Evolutionary conservation across 306 rosid species (phyloP), one percentile per base, ranked within the genome.

Genomic region (Medicago arabica): DNA sequence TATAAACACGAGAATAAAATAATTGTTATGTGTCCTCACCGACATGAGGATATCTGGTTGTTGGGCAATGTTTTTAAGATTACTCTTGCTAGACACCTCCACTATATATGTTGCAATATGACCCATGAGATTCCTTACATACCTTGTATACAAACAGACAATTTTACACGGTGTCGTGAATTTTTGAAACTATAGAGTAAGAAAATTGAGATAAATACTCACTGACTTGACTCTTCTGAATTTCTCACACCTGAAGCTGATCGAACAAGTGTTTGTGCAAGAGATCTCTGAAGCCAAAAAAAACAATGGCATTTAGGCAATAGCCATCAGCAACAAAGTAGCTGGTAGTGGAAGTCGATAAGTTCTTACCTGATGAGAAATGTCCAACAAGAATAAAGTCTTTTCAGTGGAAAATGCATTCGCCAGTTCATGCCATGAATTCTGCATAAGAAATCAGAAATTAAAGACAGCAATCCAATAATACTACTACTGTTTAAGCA

Each of bases 371-470:
- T 94, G 98, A 86, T 90, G 92, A 74, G 90, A 57, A 38, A 88
- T 74, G 80, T 92, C 87, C 80, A 94, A 61, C 81, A 84, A 74
- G 75, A 90, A 86, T 81, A 92, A 78, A 40, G 84, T 85, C 74
- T 87, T 90, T 54, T 90, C 97, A 78, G 86, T 82, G 73, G 87
- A 88, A 84, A 94, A 94, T 75, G 90, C 90, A 79, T 88, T 84
- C 75, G 97, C 96, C 15, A 94, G 87, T 78, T 90, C 92, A 80
- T 69, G 87, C 98, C 98, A 94, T 50, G 98, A 92, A 66, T 88
- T 90, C 98, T 94, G 88, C 72, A 73, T 57, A 49, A 74, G 53
- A 72, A 44, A 82, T 46, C 41, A 66, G 39, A 59, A 81, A 68
- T 44, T 80, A 41, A 86, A 59, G 53, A 78, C 16, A 84, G 39